Percentiles rank a stretch among this genome's conserved stretches.
These are phyloP conservation scores for Chlamydomonas incerta DNA, from an alignment of 139 green algal genomes.

Conservation along the genomic window DNA sequence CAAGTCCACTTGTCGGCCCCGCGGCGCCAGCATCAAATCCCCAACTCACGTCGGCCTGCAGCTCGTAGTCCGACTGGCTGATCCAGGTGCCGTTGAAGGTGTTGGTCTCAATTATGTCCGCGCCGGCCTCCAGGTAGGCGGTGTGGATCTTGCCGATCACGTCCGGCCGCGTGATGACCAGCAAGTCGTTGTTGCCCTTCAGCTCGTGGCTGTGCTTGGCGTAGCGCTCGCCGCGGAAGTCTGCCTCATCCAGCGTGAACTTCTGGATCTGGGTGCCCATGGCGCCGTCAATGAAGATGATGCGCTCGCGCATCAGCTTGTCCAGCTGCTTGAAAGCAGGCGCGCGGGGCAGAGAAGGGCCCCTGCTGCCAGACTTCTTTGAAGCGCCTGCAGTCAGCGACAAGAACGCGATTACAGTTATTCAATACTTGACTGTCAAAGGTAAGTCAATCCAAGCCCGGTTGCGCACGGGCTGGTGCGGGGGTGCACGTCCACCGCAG, in stretches of 20 bases:
- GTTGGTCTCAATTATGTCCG: conserved; percentile 99
- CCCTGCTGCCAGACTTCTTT: too few species aligned
- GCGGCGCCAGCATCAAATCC: too few species aligned
- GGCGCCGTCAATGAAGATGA: conserved; percentile 96
- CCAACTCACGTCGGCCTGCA: conserved; percentile 72
- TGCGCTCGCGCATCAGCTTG: conserved; percentile 88
- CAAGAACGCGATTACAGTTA: too few species aligned
- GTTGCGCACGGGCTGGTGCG: too few species aligned
- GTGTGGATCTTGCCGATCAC: conserved; percentile 95
- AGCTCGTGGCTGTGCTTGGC: conserved; percentile 88
- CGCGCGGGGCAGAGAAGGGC: too few species aligned
- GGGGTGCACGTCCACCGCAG: too few species aligned
- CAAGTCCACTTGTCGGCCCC: too few species aligned
- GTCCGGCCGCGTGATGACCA: conserved; percentile 95
- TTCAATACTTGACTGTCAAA: too few species aligned
- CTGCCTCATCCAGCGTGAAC: conserved; percentile 91
- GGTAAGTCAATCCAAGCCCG: too few species aligned
- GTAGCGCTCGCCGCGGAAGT: conserved; percentile 89
- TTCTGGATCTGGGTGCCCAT: conserved; percentile 96
- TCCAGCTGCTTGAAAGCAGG: conserved; percentile 64
- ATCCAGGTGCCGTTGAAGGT: conserved; percentile 98
- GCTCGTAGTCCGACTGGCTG: conserved; percentile 93
- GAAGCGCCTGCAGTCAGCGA: too few species aligned
- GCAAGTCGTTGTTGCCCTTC: conserved; percentile 98
- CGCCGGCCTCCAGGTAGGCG: conserved; percentile 89